A percentile compares a stretch with the other conserved stretches of the same genome.
Evolutionary conservation across 2,329 filamentous ascomycete genomes (phyloP).

Genomic region (Grosmannia penicillata): DNA sequence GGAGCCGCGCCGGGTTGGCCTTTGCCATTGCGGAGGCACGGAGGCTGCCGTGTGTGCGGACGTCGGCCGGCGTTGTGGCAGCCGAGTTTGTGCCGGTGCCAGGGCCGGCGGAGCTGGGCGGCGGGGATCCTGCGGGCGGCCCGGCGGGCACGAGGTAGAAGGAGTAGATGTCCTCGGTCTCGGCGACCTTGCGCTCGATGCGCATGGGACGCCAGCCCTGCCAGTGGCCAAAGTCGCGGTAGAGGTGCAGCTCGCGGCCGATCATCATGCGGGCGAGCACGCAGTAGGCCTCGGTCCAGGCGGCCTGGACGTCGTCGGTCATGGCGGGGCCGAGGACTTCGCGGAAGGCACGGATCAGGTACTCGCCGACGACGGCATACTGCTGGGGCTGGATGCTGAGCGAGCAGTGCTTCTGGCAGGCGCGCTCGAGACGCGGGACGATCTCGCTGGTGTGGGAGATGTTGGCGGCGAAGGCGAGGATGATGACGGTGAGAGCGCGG

Average conservation of each 20-base stretch:
- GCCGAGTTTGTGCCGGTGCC: neutral
- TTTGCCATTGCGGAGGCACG: neutral
- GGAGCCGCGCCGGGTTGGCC: neutral
- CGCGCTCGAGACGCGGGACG: constrained; percentile 36
- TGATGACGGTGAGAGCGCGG: constrained; percentile 44
- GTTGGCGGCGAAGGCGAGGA: constrained; percentile 57
- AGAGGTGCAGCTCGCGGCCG: constrained; percentile 46
- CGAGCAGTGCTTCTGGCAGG: constrained; percentile 60
- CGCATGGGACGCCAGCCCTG: constrained; percentile 52
- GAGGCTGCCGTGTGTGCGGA: neutral
- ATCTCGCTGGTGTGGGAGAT: constrained; percentile 48
- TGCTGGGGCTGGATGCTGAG: constrained; percentile 54
- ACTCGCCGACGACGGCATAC: constrained; percentile 55
- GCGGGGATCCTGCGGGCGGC: neutral
- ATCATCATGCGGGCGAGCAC: constrained; percentile 62
- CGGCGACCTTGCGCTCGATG: constrained; percentile 47
- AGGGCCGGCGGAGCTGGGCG: neutral
- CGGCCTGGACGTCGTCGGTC: constrained; percentile 47
- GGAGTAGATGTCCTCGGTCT: constrained; percentile 54
- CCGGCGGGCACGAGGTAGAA: constrained; percentile 50
- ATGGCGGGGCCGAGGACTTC: constrained; percentile 51
- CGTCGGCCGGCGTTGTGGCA: too few species aligned
- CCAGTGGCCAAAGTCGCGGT: constrained; percentile 47
- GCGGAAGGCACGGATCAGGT: constrained; percentile 52
- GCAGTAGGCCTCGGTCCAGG: constrained; percentile 60